Evolutionary conservation across 2,329 filamentous ascomycete genomes (phyloP).

Genomic region (Cladosporium sp.): DNA sequence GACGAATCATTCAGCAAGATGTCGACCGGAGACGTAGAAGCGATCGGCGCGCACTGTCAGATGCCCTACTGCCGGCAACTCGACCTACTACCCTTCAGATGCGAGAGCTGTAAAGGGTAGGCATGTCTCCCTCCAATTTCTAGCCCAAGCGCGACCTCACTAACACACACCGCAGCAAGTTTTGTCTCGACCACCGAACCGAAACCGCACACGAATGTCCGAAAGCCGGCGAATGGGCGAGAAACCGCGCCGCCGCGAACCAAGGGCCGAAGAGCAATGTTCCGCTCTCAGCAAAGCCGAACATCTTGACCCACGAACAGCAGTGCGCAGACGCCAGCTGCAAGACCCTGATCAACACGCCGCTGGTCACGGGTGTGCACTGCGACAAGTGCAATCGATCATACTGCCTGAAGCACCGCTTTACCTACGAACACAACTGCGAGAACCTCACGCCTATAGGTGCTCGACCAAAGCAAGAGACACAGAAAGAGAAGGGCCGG

Average conservation of each 20-base stretch:
- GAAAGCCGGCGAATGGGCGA: conserved; percentile 58
- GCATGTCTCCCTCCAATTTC: neutral
- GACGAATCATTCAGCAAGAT: conserved; percentile 61
- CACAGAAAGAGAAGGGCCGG: conserved; percentile 59
- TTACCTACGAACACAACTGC: conserved; percentile 81
- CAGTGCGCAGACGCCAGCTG: conserved; percentile 63
- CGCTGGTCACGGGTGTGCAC: conserved; percentile 63
- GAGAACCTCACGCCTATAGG: conserved; percentile 62
- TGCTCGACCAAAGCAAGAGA: conserved; percentile 41
- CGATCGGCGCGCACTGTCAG: conserved; percentile 88
- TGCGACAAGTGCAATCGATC: conserved; percentile 66
- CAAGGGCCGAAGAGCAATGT: conserved; percentile 23
- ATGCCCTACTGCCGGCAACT: conserved; percentile 88
- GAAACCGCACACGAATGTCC: conserved; percentile 72
- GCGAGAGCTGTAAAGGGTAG: conserved; percentile 72
- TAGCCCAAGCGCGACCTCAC: neutral
- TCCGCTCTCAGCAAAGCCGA: conserved; percentile 43
- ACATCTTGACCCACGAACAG: conserved; percentile 58
- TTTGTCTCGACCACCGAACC: conserved; percentile 88
- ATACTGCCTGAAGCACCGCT: conserved; percentile 73
- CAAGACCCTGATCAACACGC: conserved; percentile 67
- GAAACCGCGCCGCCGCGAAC: conserved; percentile 37
- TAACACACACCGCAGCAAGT: conserved; percentile 37
- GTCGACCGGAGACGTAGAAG: conserved; percentile 71
- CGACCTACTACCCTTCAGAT: conserved; percentile 92